phyloP scores from a whole-genome alignment of 805 yeast genomes.

The Lipomyces mesembrius region DNA sequence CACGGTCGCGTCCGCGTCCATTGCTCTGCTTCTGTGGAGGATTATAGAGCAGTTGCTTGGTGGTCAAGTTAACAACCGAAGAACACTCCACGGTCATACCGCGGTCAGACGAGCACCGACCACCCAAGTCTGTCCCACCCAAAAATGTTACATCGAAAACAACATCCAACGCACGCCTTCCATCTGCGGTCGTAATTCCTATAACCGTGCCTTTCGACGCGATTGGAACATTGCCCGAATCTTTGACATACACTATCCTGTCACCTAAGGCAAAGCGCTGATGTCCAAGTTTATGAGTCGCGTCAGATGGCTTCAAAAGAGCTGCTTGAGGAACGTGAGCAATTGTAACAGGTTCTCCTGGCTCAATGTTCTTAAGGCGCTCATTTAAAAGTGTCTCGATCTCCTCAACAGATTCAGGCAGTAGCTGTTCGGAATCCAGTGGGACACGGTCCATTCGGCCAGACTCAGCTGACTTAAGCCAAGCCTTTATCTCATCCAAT shows the following conservation, averaged over 20 bases:
- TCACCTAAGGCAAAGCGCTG: constrained; percentile 89
- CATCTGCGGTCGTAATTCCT: constrained; percentile 41
- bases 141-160: constrained; percentile 82
- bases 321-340: constrained; percentile 85
- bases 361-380: constrained; percentile 43
- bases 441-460: constrained; percentile 62
- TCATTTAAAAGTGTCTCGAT: constrained; percentile 64
- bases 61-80: constrained; percentile 74
- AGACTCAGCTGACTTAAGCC: constrained; percentile 49
- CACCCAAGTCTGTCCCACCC: constrained; percentile 82
- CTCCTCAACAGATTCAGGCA: constrained; percentile 63
- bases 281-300: constrained; percentile 68
- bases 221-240: constrained; percentile 85
- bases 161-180: constrained; percentile 57
- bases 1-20: constrained; percentile 1
- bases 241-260: constrained; percentile 81
- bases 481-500: constrained; percentile 45
- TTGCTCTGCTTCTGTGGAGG: not conserved
- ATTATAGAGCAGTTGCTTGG: constrained; percentile 54
- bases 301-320: constrained; percentile 72
- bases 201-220: constrained; percentile 90
- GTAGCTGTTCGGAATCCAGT: constrained; percentile 76
- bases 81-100: constrained; percentile 85
- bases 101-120: constrained; percentile 74
- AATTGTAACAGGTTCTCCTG: constrained; percentile 53